Evolutionary conservation across 1,284 basidiomycete species (phyloP).

Genomic region (Exobasidium cylindrosporum): DNA sequence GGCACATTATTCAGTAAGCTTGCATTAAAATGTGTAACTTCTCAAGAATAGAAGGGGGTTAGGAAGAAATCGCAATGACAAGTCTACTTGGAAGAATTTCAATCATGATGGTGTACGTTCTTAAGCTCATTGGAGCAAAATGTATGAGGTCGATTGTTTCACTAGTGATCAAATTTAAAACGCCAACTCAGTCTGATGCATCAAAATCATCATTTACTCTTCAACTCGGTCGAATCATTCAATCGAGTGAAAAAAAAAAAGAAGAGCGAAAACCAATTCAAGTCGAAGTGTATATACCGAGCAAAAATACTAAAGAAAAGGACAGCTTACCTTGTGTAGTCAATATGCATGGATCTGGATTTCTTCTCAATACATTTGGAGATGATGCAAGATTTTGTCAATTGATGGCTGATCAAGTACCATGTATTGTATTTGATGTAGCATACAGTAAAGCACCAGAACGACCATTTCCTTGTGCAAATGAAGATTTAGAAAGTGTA

Average conservation of each 20-base stretch:
- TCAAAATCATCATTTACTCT: background rate
- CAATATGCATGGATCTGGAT: conserved; percentile 38
- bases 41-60: too few species aligned
- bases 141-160: background rate
- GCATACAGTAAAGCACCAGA: conserved; percentile 75
- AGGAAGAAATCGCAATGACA: too few species aligned
- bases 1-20: too few species aligned
- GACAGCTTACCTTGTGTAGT: conserved; percentile 28
- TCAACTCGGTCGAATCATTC: background rate
- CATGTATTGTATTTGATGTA: conserved; percentile 63
- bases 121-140: background rate
- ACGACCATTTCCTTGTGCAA: conserved; percentile 69
- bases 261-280: background rate
- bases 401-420: conserved; percentile 21
- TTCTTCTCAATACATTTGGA: conserved; percentile 29
- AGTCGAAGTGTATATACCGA: background rate
- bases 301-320: background rate
- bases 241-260: background rate
- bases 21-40: too few species aligned
- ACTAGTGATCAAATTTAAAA: background rate
- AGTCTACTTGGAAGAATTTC: background rate
- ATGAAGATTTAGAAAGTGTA: conserved; percentile 69
- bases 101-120: conserved; percentile 5
- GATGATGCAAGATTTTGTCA: conserved; percentile 30
- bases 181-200: background rate